These are phyloP conservation scores for Lotmaria passim DNA, from an alignment of 208 protist genomes.

Conservation along the genomic window DNA sequence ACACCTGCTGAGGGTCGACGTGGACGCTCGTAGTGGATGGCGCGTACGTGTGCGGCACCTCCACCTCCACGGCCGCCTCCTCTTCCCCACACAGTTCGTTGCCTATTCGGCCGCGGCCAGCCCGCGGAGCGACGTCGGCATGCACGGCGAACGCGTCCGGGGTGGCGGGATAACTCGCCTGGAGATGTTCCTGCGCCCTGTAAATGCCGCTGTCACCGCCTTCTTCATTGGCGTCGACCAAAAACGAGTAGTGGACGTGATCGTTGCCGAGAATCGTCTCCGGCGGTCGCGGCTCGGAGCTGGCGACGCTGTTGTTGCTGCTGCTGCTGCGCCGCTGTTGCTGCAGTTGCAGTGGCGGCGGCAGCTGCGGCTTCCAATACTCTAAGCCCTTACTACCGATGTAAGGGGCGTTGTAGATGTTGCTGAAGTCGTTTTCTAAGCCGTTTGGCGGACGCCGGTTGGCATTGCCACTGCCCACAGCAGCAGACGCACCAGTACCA, in stretches of 20 bases:
- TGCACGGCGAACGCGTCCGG: neutral
- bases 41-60: neutral
- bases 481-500: neutral
- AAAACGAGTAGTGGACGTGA: constrained; percentile 8
- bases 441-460: too few relatives aligned
- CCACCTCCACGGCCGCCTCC: neutral
- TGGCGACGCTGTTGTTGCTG: constrained; percentile 34
- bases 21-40: neutral
- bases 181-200: constrained; percentile 5
- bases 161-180: neutral
- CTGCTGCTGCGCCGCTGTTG: neutral
- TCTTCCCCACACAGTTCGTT: neutral
- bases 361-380: neutral
- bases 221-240: neutral
- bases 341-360: neutral
- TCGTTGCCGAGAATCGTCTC: constrained; percentile 34
- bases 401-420: neutral
- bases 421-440: too few relatives aligned
- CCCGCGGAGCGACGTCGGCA: neutral
- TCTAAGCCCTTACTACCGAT: neutral
- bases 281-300: constrained; percentile 36
- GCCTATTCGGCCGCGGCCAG: neutral
- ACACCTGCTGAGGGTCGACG: neutral
- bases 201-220: neutral
- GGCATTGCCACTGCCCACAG: constrained; percentile 2